A percentile compares a stretch with the other conserved stretches of the same genome.
Conservation (phyloP, 2,329 filamentous ascomycete genomes). For the Fusarium chlamydosporum region DNA sequence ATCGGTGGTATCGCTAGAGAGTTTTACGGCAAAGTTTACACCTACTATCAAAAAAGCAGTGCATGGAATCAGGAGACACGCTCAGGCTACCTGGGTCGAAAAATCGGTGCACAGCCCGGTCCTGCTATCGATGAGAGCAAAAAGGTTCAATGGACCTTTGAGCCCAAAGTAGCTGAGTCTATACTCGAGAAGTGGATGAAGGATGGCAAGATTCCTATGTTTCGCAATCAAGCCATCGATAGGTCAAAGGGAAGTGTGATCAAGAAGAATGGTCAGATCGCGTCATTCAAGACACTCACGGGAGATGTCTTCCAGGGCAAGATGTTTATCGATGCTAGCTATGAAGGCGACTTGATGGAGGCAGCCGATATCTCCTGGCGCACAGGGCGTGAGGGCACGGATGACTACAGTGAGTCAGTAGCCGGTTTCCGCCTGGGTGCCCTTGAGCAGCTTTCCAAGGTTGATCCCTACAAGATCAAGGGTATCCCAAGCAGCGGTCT, state of each 20-base stretch:
- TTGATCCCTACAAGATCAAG: constrained; percentile 36
- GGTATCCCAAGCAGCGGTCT: constrained; percentile 29
- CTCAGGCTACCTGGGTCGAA: constrained; percentile 25
- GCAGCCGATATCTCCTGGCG: constrained; percentile 37
- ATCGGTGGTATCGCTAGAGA: constrained; percentile 44
- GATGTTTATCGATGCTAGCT: constrained; percentile 45
- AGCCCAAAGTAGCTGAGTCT: constrained; percentile 40
- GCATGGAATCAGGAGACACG: constrained; percentile 39
- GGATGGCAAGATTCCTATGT: constrained; percentile 38
- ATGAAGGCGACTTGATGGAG: constrained; percentile 45
- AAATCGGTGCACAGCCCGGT: constrained; percentile 39
- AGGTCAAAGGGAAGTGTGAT: constrained; percentile 25
- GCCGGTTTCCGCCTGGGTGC: constrained; percentile 31
- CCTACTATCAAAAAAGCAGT: constrained; percentile 28
- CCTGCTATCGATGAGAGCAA: constrained; percentile 38
- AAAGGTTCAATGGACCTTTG: constrained; percentile 45
- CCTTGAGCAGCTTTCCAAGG: constrained; percentile 15
- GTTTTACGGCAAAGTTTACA: constrained; percentile 37
- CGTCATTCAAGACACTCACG: constrained; percentile 31
- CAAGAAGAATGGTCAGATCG: constrained; percentile 34
- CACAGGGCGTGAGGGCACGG: constrained; percentile 32
- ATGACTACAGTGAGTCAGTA: constrained; percentile 30
- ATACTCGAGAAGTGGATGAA: constrained; percentile 42
- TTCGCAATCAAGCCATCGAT: constrained; percentile 36
- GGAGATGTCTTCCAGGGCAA: constrained; percentile 34